Evolutionary conservation across 306 rosid species (phyloP).

Genomic region (Adenanthera pavonina): DNA sequence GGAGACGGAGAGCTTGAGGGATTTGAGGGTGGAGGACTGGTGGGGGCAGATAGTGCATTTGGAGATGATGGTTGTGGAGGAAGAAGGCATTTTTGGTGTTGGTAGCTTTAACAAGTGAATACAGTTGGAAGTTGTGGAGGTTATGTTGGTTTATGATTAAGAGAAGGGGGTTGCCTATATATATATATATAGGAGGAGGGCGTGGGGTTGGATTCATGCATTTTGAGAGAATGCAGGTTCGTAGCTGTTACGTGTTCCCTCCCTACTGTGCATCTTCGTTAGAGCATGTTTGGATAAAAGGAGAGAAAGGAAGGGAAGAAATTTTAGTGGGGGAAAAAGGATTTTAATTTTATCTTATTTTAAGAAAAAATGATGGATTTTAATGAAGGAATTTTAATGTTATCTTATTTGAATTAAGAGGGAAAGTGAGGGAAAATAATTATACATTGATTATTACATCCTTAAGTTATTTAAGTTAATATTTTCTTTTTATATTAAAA

Average conservation of each 20-base stretch:
- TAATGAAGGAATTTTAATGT: too few species aligned
- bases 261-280: not conserved
- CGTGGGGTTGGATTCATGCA: constrained; percentile 47
- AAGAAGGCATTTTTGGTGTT: constrained; percentile 54
- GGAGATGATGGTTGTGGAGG: constrained; percentile 47
- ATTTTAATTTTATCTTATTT: too few species aligned
- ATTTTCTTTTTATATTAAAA: too few species aligned
- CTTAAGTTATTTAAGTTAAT: too few species aligned
- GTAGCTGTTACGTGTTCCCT: not conserved
- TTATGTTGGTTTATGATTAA: not conserved
- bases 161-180: constrained; percentile 25
- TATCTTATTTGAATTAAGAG: too few species aligned
- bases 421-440: too few species aligned
- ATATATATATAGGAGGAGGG: not conserved
- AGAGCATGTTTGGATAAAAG: too few species aligned
- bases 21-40: constrained; percentile 43
- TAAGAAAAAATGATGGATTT: too few species aligned
- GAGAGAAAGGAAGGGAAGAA: too few species aligned
- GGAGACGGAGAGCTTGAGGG: constrained; percentile 65
- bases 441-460: too few species aligned
- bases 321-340: too few species aligned
- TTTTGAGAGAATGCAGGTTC: not conserved
- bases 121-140: not conserved
- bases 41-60: constrained; percentile 49
- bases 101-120: not conserved